A percentile compares a stretch with the other conserved stretches of the same genome.
Evolutionary conservation across 2,329 filamentous ascomycete species (phyloP).

Genomic region (Hypoxylon sp.): DNA sequence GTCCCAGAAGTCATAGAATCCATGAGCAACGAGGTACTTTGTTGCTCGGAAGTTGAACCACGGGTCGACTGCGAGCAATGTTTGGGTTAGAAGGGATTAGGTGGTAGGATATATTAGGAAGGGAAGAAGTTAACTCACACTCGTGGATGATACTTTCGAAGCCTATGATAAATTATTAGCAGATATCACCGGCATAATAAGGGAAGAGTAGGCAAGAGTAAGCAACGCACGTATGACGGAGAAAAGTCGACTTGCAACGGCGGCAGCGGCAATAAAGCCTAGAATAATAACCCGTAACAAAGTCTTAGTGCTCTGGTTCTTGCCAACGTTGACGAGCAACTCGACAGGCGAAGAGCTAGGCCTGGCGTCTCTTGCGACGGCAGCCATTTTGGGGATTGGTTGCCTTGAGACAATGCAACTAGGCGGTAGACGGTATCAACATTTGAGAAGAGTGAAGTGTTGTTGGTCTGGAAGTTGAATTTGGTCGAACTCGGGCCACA

Average conservation of each 20-base stretch:
- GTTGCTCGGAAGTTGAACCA: conserved; percentile 99
- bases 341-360: conserved; percentile 46
- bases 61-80: conserved; percentile 81
- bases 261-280: conserved; percentile 89
- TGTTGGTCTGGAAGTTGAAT: conserved; percentile 16
- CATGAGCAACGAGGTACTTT: conserved; percentile 96
- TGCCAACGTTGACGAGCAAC: conserved; percentile 78
- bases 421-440: conserved; percentile 44
- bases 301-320: conserved; percentile 85
- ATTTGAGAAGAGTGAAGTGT: conserved; percentile 42
- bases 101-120: conserved; percentile 43
- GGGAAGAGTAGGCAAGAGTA: conserved; percentile 14
- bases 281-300: conserved; percentile 92
- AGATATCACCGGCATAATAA: conserved; percentile 16
- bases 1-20: conserved; percentile 99
- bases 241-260: conserved; percentile 94
- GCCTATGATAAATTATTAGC: conserved; percentile 64
- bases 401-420: conserved; percentile 47
- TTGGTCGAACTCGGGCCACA: conserved; percentile 19
- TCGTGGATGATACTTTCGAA: conserved; percentile 99
- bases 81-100: conserved; percentile 41
- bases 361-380: conserved; percentile 56
- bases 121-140: conserved; percentile 74
- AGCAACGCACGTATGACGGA: conserved; percentile 90
- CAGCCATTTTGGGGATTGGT: conserved; percentile 58